These are phyloP conservation scores for Schizophyllum amplum DNA, from an alignment of 1,284 basidiomycete species.

Conservation along the genomic window DNA sequence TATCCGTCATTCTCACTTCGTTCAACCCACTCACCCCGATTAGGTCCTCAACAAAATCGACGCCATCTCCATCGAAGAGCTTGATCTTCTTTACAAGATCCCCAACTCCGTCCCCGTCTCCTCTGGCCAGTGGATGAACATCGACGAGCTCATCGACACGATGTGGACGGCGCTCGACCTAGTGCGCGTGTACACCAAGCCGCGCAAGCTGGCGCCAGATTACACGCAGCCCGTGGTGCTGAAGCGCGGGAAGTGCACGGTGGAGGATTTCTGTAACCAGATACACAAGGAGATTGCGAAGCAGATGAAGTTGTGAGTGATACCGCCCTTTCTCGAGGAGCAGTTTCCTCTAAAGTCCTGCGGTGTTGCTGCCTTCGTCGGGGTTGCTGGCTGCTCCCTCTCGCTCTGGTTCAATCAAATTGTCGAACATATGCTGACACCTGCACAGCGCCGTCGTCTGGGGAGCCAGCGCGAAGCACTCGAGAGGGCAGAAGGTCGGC, in stretches of 20 bases:
- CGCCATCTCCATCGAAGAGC: conserved; percentile 96
- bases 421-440: neutral
- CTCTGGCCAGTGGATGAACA: conserved; percentile 90
- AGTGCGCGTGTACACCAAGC: conserved; percentile 94
- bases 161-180: conserved; percentile 91
- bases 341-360: neutral
- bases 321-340: neutral
- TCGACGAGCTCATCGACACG: conserved; percentile 85
- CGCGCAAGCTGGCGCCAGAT: conserved; percentile 86
- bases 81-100: conserved; percentile 92
- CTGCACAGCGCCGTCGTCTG: conserved; percentile 76
- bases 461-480: conserved; percentile 93
- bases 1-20: conserved; percentile 3
- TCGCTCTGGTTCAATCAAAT: conserved; percentile 4
- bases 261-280: conserved; percentile 89
- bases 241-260: conserved; percentile 60
- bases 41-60: conserved; percentile 89
- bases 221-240: conserved; percentile 80
- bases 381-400: neutral
- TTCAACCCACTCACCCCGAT: conserved; percentile 4
- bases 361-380: neutral
- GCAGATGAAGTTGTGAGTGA: conserved; percentile 81
- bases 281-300: conserved; percentile 92
- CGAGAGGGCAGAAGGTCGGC: conserved; percentile 94
- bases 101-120: conserved; percentile 94